Base-by-base conservation (phyloP, 495 filamentous ascomycete species). In the Ramalina intermedia region DNA sequence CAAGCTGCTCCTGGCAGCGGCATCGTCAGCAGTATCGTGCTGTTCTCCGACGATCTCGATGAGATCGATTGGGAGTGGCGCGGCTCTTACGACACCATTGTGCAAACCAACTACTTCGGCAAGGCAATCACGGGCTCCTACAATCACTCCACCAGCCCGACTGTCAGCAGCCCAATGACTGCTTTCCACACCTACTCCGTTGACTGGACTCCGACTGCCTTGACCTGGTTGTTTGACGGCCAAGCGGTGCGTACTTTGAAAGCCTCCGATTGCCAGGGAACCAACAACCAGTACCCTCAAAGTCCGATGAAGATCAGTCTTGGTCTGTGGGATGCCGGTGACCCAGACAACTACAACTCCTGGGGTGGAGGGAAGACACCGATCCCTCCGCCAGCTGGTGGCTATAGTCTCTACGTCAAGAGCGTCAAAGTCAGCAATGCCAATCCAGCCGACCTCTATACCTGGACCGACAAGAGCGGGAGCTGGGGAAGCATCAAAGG, bases 71-170 rank as follows among this genome's bases (percentile, higher is more conserved):
- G 87, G 78, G 79, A 87, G 64, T 79, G 83, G 55, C 66, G 82
- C 39, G 83, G 85, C 46, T 73, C 73, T n/a, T 72, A 81, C 56
- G 63, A 68, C 38, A 70, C 58, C 47, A 64, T 81, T 50, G 80
- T 93, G 16, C 82, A 96, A 69, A 86, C 80, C 58, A 96, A 96
- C 66, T 98, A 91, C 68, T 98, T 94, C 60, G 85, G 87, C 61
- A 94, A 95, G 70, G 91, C 87, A 14, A 78, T 87, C 48, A 87
- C 84, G 6, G 62, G 72, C 16, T 73, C 73, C 20, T 94, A 89
- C 60, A 79, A 94, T 67, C 86, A 87, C 44, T 86, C 75, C 21
- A 68, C 66, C 37, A 75, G 71, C 55, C 67, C 73, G 50, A 53
- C 59, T 2, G 70, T 83, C 24, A 67, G 67, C 16, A 75, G 74